These are phyloP conservation scores for Russula compacta DNA, from an alignment of 768 basidiomycete species.

Conservation along the genomic window DNA sequence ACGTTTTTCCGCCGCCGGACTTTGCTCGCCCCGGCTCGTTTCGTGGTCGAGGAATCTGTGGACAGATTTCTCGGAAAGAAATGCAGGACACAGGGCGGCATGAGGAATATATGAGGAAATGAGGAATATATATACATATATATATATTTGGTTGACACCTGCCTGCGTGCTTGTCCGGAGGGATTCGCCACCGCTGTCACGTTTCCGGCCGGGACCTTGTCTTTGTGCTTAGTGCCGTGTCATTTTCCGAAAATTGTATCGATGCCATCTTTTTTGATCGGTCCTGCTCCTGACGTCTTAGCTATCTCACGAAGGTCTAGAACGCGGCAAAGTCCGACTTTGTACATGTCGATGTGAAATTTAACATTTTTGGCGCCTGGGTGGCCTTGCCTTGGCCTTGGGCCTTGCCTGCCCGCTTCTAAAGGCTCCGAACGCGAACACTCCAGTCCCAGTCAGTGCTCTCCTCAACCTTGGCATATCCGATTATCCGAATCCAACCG, in stretches of 20 bases:
- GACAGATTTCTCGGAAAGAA: too few relatives aligned
- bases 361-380: neutral
- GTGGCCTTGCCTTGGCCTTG: too few relatives aligned
- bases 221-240: slow-evolving; percentile 2
- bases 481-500: slow-evolving; percentile 11
- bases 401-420: neutral
- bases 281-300: neutral
- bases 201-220: neutral
- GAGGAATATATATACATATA: neutral
- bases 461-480: slow-evolving; percentile 8
- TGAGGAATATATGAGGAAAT: slow-evolving; percentile 1
- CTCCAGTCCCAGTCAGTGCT: too few relatives aligned
- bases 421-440: slow-evolving; percentile 14
- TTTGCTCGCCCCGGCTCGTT: slow-evolving; percentile 11
- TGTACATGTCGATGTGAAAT: neutral
- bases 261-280: neutral
- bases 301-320: neutral
- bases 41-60: too few relatives aligned
- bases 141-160: slow-evolving; percentile 4
- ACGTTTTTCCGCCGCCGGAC: slow-evolving; percentile 13
- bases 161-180: neutral
- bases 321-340: slow-evolving; percentile 3
- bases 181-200: slow-evolving; percentile 4
- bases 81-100: neutral
- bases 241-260: neutral